Evolutionary conservation across 2,329 filamentous ascomycete species (phyloP), one percentile per base, ranked within the genome.

Genomic region (Helotiales sp.): DNA sequence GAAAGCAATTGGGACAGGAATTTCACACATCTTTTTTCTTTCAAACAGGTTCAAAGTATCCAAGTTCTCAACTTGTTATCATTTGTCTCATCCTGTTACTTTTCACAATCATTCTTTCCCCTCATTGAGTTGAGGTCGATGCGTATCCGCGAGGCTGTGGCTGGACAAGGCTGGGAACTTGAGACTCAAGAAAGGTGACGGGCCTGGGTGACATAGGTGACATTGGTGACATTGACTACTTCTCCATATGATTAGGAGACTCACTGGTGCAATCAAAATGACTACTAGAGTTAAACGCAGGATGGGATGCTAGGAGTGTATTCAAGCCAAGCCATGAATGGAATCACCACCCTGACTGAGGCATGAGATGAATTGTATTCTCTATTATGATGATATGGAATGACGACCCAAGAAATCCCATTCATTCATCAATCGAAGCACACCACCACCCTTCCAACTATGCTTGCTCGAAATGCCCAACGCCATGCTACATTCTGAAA

Each of bases 401-500:
- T 47, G 37, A 61, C 17, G 47, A 24, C 34, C 47, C 2, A 28
- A 28, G 22, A 47, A 55, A 54, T 32, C 49, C 28, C 32, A 24
- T 22, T 43, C 20, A 37, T 30, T 37, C 49, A 22, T 63, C 60
- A 62, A 34, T 34, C 28, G 8, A 30, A 37, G 22, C 30, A 30
- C 10, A 30, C 10, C 26, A 22, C 45, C 32, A 43, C 47, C 61
- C 49, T 34, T 55, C 49, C 47, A 13, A 55, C 28, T 30, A 40
- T 63, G 61, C 30, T 57, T 30, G 24, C 49, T 52, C 34, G 59
- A 45, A 61, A 63, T 63, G 49, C 61, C 61, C 24, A 63, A 63
- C 61, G 61, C 61, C 61, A 55, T 63, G 61, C 61, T 63, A 54
- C 49, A 45, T 54, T 26, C n/a, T 60, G 37, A 63, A 37, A 45